Evolutionary conservation across 2,329 filamentous ascomycete genomes (phyloP), one percentile per base, ranked within the genome.

Genomic region (Stemphylium vesicarium): DNA sequence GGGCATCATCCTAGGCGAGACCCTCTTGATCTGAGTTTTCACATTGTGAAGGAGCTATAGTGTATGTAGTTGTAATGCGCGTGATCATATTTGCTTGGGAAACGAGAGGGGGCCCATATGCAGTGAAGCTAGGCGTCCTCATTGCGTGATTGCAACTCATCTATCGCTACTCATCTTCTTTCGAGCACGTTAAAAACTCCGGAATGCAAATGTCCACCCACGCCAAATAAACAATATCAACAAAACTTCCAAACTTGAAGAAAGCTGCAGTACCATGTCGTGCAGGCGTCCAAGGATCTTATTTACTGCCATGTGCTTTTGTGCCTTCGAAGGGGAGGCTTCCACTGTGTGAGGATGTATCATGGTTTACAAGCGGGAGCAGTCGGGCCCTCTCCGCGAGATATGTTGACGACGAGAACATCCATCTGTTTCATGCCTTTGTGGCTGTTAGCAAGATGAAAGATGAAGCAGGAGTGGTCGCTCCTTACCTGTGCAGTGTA

Each of bases 351-450:
- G 44, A 33, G 56, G 13, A 13, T 9, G 3, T 4, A 36, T 26
- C 8, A 7, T 35, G 7, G 3, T 16, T 36, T 13, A 36, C 36
- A 37, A 36, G 43, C 48, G 24, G 50, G 56, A 11, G 68, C 32
- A 37, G 4, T n/a, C 15, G 18, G 11, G 22, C 26, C 22, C 41
- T 12, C 22, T 26, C 13, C 36, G 36, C 44, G 20, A 12, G 16
- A 47, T 32, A n/a, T 70, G 53, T 22, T 59, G 57, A 20, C 89
- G 82, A 65, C 85, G 88, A 11, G 88, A 84, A 70, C 90, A 92
- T 12, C 89, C 89, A 65, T 92, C 89, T 73, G 90, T 88, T 80
- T 89, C 86, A 65, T 93, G 89, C 69, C 89, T 92, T 62, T 36
- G 39, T 35, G 15, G n/a, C 31, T 26, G 50, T 74, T 57, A 74